A percentile compares a stretch with the other conserved stretches of the same genome.
These are phyloP conservation scores for Purpureocillium lavendulum DNA, from an alignment of 2,329 filamentous ascomycete genomes.

Conservation along the genomic window DNA sequence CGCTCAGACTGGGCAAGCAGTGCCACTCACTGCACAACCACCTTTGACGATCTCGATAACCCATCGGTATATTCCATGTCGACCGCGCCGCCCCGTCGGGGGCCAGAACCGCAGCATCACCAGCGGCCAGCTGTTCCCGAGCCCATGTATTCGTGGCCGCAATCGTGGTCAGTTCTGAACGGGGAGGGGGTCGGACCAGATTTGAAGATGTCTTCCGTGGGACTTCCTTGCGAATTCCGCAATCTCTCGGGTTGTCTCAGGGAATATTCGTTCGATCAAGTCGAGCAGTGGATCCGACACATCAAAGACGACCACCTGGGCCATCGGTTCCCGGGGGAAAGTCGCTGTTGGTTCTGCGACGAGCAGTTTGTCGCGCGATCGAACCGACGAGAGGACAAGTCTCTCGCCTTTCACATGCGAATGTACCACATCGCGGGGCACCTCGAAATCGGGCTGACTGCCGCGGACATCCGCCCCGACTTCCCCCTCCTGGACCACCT, in stretches of 20 bases:
- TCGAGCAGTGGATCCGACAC: slow-evolving; percentile 37
- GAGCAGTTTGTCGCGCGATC: slow-evolving; percentile 18
- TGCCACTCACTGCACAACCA: slow-evolving; percentile 6
- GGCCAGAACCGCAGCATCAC: background rate
- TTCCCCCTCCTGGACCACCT: slow-evolving; percentile 31
- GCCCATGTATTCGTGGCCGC: too few species aligned
- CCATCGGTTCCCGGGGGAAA: slow-evolving; percentile 22
- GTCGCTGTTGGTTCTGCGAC: slow-evolving; percentile 45
- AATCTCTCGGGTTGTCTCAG: slow-evolving; percentile 24
- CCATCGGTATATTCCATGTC: slow-evolving; percentile 12
- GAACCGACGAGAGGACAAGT: slow-evolving; percentile 1
- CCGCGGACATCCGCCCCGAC: slow-evolving; percentile 26
- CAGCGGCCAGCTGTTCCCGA: too few species aligned
- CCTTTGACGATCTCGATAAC: slow-evolving; percentile 6
- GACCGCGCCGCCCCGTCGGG: slow-evolving; percentile 14
- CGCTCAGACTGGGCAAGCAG: slow-evolving; percentile 2
- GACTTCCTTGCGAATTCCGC: slow-evolving; percentile 38
- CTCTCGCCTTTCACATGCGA: slow-evolving; percentile 25
- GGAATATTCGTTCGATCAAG: slow-evolving; percentile 28
- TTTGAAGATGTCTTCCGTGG: background rate
- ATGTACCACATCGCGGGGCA: slow-evolving; percentile 44
- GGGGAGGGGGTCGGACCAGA: background rate
- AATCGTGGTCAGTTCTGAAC: too few species aligned
- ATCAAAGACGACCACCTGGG: slow-evolving; percentile 27
- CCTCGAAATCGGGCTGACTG: slow-evolving; percentile 19